Base-by-base conservation (phyloP, 179 eudicot genomes). In the Dionaea muscipula region DNA sequence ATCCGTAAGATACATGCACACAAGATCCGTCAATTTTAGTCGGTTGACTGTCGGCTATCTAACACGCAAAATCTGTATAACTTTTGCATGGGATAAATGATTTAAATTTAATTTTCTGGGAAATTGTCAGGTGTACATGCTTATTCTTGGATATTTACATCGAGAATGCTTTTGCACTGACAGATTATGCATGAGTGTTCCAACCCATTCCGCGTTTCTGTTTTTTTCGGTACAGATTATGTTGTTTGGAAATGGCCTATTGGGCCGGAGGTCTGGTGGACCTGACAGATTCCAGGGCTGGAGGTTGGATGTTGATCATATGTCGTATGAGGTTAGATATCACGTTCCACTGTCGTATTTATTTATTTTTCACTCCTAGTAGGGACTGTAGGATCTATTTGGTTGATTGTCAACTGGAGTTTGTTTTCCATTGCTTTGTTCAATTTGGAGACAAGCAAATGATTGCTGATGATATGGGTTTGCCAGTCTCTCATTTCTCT, bases 291-390 rank as follows among this genome's bases (percentile, higher is more conserved):
- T 81, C 72, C 69, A 90, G 50, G 94, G 81, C 59, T 75, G 70
- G 81, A 80, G 97, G 75, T 72, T 89, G 46, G 97, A 89, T 69
- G 86, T 83, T 22, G 97, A 89, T 65, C 84, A 59, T 72, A 89
- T 89, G 97, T 75, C 97, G 13, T 87, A 87, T 37, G 96, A 84
- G 84, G 96, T 87, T 26, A 22, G 49, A 7, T 12, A 36, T 64
- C 24, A n/a, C 12, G 25, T 56, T 57, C 7, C 26, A 51, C 23
- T n/a, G 38, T 51, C 20, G 5, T 31, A 8, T 53, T 23, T 23
- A 27, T 28, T 31, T 53, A 27, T 19, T 15, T 26, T 51, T 1
- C 4, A 23, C 36, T 14, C 13, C 26, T 51, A n/a, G 2, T 5
- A 14, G 33, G 17, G 9, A 19, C 13, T 38, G 41, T n/a, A 38